These are phyloP conservation scores for Fusarium buharicum DNA, from an alignment of 2,329 filamentous ascomycete species.

Conservation along the genomic window DNA sequence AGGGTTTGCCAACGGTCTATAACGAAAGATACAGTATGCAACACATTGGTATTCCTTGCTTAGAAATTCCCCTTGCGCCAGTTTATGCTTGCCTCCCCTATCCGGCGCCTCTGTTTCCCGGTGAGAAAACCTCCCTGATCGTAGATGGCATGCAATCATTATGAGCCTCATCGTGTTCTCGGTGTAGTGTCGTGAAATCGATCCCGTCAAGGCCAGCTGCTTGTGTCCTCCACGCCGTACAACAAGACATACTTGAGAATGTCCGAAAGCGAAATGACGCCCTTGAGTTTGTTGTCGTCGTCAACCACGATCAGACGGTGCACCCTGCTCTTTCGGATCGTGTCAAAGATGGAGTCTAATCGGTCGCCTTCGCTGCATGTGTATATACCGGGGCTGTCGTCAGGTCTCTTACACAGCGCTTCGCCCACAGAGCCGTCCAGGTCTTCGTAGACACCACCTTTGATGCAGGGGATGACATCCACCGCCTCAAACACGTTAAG, in stretches of 20 bases:
- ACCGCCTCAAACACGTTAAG: constrained; percentile 98
- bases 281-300: constrained; percentile 84
- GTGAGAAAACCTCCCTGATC: constrained; percentile 15
- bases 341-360: constrained; percentile 95
- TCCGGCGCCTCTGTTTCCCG: constrained; percentile 12
- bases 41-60: constrained; percentile 40
- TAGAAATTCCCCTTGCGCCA: constrained; percentile 40
- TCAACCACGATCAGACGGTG: constrained; percentile 94
- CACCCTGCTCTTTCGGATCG: constrained; percentile 92
- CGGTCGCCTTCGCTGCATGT: constrained; percentile 93
- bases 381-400: constrained; percentile 96
- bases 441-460: constrained; percentile 92
- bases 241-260: constrained; percentile 95
- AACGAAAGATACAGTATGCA: constrained; percentile 40
- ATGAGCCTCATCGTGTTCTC: constrained; percentile 34
- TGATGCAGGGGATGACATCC: constrained; percentile 95
- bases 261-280: constrained; percentile 92
- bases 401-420: constrained; percentile 84
- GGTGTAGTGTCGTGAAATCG: constrained; percentile 13
- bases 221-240: constrained; percentile 72
- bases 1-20: constrained; percentile 34
- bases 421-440: constrained; percentile 87
- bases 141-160: constrained; percentile 42
- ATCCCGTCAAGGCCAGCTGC: constrained; percentile 35
- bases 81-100: constrained; percentile 40